A percentile compares a stretch with the other conserved stretches of the same genome.
phyloP scores from a whole-genome alignment of 202 grass and related monocot species.

The Dendrocalamus latiflorus region DNA sequence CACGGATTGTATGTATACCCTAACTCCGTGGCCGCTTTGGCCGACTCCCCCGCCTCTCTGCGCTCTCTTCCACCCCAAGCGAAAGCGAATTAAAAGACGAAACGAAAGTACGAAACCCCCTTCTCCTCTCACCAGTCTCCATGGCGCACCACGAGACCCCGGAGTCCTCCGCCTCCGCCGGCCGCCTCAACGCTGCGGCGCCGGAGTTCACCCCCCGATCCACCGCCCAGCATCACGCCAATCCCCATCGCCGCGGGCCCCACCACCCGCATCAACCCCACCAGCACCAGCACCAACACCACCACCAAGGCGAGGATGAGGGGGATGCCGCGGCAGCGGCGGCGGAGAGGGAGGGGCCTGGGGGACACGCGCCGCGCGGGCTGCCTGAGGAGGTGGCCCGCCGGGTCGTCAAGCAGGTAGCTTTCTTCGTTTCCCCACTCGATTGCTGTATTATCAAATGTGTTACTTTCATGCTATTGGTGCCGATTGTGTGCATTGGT shows the following conservation, averaged over 20 bases:
- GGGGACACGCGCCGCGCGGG: no score
- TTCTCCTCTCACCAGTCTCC: no score
- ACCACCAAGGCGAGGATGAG: slow-evolving; percentile 28
- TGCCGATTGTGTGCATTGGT: not conserved
- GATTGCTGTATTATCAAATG: not conserved
- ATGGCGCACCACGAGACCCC: slow-evolving; percentile 45
- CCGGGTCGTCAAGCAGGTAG: slow-evolving; percentile 56
- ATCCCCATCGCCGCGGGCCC: slow-evolving; percentile 29
- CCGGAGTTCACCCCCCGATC: slow-evolving; percentile 66
- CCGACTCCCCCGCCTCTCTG: not conserved
- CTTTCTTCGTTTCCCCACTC: not conserved
- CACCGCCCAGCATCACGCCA: slow-evolving; percentile 30
- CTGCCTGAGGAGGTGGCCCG: slow-evolving; percentile 31
- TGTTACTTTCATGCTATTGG: not conserved
- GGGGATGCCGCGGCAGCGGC: slow-evolving; percentile 21
- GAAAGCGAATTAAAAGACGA: not conserved
- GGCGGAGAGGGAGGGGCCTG: not conserved
- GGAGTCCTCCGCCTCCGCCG: slow-evolving; percentile 21
- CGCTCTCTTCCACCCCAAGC: not conserved
- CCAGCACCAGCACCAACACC: not conserved
- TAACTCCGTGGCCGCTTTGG: no score
- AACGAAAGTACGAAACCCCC: no score
- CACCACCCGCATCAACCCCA: not conserved
- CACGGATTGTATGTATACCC: no score
- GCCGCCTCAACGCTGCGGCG: slow-evolving; percentile 54